Base-by-base conservation (phyloP, 1,284 basidiomycete species). In the Boletus semigastroideus region DNA sequence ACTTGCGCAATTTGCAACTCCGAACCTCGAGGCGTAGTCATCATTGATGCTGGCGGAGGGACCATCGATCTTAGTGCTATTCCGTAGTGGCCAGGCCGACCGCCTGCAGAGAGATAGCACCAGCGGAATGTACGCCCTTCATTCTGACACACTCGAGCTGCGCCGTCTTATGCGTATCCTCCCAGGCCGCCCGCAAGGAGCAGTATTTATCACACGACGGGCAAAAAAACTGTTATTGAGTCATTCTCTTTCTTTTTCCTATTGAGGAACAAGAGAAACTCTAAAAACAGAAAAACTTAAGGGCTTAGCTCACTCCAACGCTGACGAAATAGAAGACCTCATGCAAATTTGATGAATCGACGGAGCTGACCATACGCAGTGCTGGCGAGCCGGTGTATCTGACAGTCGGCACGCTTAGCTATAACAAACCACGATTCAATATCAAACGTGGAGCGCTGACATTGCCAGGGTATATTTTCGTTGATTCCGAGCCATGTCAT, bases 1-100 rank as follows among this genome's bases (percentile, higher is more conserved):
- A 14, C n/a, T 9, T 3, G 28, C 25, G 16, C 9, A 2, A 16
- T 11, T 6, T 30, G 7, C n/a, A n/a, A 27, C 19, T 5, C 46
- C 1, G 14, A 11, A 1, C 36, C 54, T 38, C 47, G 43, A 20
- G 45, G 36, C 2, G 22, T 59, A 8, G 31, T 33, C 12, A 12
- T 33, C 31, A 33, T 33, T 13, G 31, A 33, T 33, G 31, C 31
- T 13, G 31, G 67, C 79, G 44, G 54, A 5, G 48, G 54, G 6
- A 52, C 54, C 20, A 60, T 80, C n/a, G 78, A 81, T 46, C 62
- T 81, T 19, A 78, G 75, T 52, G 68, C 75, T 79, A 79, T 52
- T 63, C 54, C 44, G 64, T 54, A 55, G 45, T 27, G 11, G 34
- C 27, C 30, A 62, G 30, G 19, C 17, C 60, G 5, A 41, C 48